Percentiles rank a stretch among this genome's conserved stretches.
Conservation (phyloP, 2,329 filamentous ascomycete species). For the Pseudohalonectria lignicola region DNA sequence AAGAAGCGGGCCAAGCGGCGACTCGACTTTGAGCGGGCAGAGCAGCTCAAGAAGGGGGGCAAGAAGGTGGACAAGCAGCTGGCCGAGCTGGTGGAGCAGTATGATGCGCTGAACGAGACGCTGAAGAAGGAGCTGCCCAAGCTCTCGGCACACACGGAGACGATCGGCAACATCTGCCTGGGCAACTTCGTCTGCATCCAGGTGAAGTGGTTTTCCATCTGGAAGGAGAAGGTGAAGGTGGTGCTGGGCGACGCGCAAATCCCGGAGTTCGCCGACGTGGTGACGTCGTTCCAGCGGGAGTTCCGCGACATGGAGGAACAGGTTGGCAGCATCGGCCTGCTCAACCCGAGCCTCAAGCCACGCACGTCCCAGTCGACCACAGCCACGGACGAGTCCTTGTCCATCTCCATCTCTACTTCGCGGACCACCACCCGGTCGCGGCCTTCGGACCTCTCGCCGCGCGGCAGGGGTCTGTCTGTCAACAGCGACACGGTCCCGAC, state of each 20-base stretch:
- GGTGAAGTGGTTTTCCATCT: constrained; percentile 69
- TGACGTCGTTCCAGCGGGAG: constrained; percentile 68
- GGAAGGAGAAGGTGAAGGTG: constrained; percentile 71
- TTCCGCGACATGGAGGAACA: constrained; percentile 66
- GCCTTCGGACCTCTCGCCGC: constrained; percentile 34
- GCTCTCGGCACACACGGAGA: constrained; percentile 71
- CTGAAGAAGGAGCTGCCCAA: constrained; percentile 85
- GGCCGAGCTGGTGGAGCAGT: constrained; percentile 75
- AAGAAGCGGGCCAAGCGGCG: constrained; percentile 91
- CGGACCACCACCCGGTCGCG: constrained; percentile 32
- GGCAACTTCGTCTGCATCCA: constrained; percentile 79
- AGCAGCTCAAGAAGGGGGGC: constrained; percentile 65
- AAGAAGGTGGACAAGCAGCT: constrained; percentile 85
- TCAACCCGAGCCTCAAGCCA: constrained; percentile 61
- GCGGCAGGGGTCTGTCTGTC: constrained; percentile 48
- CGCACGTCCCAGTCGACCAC: constrained; percentile 49
- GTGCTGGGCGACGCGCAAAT: constrained; percentile 58
- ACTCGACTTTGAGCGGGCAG: constrained; percentile 74
- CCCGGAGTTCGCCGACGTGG: constrained; percentile 61
- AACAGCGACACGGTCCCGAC: constrained; percentile 53
- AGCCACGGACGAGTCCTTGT: constrained; percentile 41
- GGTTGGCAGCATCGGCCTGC: constrained; percentile 60
- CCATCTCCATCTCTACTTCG: constrained; percentile 23
- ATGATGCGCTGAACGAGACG: constrained; percentile 82
- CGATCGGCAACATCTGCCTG: constrained; percentile 72